A percentile compares a stretch with the other conserved stretches of the same genome.
Conservation (phyloP, 805 yeast genomes). For the Teunomyces gatunensis region DNA sequence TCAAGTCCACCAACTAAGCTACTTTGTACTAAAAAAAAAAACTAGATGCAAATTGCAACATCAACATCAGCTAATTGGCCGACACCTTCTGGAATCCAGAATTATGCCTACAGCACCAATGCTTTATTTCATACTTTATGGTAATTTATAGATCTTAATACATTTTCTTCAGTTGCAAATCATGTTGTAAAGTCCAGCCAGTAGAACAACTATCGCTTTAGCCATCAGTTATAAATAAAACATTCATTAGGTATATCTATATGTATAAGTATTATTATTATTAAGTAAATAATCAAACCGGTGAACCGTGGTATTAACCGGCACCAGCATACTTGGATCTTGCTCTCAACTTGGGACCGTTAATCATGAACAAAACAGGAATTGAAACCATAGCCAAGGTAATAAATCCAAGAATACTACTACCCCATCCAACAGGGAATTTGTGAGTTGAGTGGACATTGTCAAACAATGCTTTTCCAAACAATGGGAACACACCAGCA, state of each 20-base stretch:
- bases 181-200: no score
- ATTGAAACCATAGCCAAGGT: slow-evolving; percentile 43
- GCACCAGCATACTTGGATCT: slow-evolving; percentile 37
- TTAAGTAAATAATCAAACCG: no score
- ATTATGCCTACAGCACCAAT: not conserved
- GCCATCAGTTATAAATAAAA: no score
- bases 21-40: not conserved
- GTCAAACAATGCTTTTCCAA: slow-evolving; percentile 58
- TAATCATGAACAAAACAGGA: slow-evolving; percentile 44
- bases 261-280: no score
- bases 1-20: slow-evolving; percentile 8
- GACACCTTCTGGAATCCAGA: not conserved
- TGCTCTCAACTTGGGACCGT: slow-evolving; percentile 45
- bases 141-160: slow-evolving; percentile 3
- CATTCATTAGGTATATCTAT: no score
- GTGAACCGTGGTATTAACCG: not conserved
- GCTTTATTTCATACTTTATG: not conserved
- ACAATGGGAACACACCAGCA: slow-evolving; percentile 63
- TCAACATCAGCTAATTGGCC: not conserved
- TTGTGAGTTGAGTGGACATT: slow-evolving; percentile 39
- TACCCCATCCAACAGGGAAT: slow-evolving; percentile 61
- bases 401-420: slow-evolving; percentile 47
- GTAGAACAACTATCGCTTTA: no score
- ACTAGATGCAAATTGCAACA: not conserved
- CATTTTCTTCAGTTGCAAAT: not conserved